phyloP scores from a whole-genome alignment of 345 rosid genomes.

The Schrenkiella parvula region DNA sequence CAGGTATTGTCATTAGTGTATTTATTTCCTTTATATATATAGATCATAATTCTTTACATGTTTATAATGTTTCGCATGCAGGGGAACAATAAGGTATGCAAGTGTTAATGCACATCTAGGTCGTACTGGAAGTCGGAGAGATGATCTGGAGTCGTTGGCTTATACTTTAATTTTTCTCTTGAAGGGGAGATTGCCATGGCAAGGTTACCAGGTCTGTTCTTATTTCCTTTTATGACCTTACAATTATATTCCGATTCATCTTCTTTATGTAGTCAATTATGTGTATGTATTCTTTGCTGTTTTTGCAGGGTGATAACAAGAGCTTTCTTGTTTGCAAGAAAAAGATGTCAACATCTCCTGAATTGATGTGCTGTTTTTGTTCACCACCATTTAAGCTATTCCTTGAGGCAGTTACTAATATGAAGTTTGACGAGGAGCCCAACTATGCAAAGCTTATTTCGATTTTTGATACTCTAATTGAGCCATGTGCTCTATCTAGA shows the following conservation, averaged over 20 bases:
- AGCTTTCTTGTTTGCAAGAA: slow-evolving; percentile 94
- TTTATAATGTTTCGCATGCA: slow-evolving; percentile 27
- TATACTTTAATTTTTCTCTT: slow-evolving; percentile 85
- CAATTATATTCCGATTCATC: background rate
- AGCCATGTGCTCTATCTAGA: slow-evolving; percentile 51
- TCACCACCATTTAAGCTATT: slow-evolving; percentile 75
- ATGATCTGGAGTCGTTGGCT: slow-evolving; percentile 96
- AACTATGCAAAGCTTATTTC: slow-evolving; percentile 85
- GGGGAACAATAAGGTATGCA: slow-evolving; percentile 97
- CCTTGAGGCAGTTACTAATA: slow-evolving; percentile 78
- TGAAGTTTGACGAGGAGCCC: slow-evolving; percentile 94
- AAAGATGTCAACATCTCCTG: slow-evolving; percentile 88
- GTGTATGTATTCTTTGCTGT: background rate
- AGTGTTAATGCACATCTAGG: slow-evolving; percentile 97
- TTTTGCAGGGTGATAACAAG: slow-evolving; percentile 82
- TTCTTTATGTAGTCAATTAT: background rate
- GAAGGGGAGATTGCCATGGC: slow-evolving; percentile 95
- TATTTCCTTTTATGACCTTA: background rate
- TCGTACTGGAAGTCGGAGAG: slow-evolving; percentile 89
- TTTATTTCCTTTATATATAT: background rate
- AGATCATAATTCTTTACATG: background rate
- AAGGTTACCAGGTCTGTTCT: slow-evolving; percentile 78
- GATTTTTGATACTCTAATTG: slow-evolving; percentile 65
- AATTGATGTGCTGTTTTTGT: slow-evolving; percentile 76
- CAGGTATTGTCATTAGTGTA: slow-evolving; percentile 43